Evolutionary conservation across 1,139 yeast species (phyloP), one percentile per base, ranked within the genome.

Genomic region (Candida albicans): DNA sequence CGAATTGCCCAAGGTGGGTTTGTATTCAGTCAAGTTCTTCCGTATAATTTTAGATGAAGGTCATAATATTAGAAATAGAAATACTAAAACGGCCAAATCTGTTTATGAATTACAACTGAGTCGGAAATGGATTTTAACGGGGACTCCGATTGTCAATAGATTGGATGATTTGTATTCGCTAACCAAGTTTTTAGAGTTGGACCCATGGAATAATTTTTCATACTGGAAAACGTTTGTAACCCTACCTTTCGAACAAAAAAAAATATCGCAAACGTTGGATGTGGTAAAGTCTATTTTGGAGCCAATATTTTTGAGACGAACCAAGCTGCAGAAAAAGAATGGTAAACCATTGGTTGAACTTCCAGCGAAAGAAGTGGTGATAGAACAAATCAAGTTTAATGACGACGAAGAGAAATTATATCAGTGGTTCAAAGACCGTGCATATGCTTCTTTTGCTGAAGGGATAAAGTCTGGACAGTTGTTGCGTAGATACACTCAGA

Each of bases 151-250:
- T 39, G 87, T 91, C 40, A 93, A 93, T 62, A 69, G 91, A 49
- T 70, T 93, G 8, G 96, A 93, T 59, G 99, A 93, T 62, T 66
- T 93, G 40, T 93, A 78, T 58, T 84, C 96, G 2, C 65, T 90
- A 41, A 79, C 90, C 13, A 83, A 82, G 55, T 93, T 85, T 55
- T 67, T 93, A 37, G 76, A 81, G 37, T 67, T 91, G 10, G 91
- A 87, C 53, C 98, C 98, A 0, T 93, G 98, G 98, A 75, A 84
- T 41, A 86, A 87, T 54, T 84, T 87, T 48, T 76, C 89, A 0
- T 84, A 87, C 52, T 93, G 99, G 99, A 86, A 84, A 54, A 82
- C 91, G 7, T 90, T 91, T 60, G 81, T 93, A 27, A 86, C 96
- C 0, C 64, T 77, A 9, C 97, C 97, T 0, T 91, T 89, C 64